Evolutionary conservation across 2,329 filamentous ascomycete species (phyloP).

Genomic region (Colletotrichum sublineola): DNA sequence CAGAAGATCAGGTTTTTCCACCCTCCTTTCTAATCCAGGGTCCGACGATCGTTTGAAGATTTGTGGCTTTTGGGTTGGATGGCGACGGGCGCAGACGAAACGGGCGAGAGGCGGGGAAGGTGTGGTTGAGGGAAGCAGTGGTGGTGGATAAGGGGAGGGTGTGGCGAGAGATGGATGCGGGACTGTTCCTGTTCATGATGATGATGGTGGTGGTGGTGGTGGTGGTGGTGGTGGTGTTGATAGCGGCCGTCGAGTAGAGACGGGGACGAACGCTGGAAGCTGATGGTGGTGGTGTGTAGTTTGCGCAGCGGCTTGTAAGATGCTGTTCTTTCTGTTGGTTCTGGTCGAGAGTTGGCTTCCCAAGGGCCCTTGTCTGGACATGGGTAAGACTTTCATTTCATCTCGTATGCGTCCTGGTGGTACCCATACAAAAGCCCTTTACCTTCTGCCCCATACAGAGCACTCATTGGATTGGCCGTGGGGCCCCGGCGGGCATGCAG

Average conservation of each 20-base stretch:
- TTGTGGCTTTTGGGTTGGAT: constrained; percentile 30
- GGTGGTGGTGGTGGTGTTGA: constrained; percentile 30
- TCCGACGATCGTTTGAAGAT: constrained; percentile 42
- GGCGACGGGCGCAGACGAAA: constrained; percentile 18
- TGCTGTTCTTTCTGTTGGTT: constrained; percentile 5
- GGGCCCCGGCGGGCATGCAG: constrained; percentile 27
- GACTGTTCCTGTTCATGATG: neutral
- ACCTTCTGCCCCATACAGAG: neutral
- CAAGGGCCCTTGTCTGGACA: constrained; percentile 1
- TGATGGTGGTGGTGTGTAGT: constrained; percentile 30
- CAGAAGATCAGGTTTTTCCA: constrained; percentile 2
- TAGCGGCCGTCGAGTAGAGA: constrained; percentile 4
- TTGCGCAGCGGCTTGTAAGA: neutral
- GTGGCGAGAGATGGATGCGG: constrained; percentile 10
- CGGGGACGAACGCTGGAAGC: constrained; percentile 3
- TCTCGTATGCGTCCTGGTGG: constrained; percentile 9
- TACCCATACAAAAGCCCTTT: neutral
- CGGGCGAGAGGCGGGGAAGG: constrained; percentile 24
- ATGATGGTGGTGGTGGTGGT: constrained; percentile 8
- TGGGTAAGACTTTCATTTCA: constrained; percentile 14
- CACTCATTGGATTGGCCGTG: constrained; percentile 3
- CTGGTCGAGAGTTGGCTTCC: too few species aligned
- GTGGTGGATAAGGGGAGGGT: constrained; percentile 4
- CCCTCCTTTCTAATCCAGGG: constrained; percentile 24
- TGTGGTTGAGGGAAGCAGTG: constrained; percentile 1